These are phyloP conservation scores for Rubus idaeus DNA, from an alignment of 306 rosid genomes.

Conservation along the genomic window DNA sequence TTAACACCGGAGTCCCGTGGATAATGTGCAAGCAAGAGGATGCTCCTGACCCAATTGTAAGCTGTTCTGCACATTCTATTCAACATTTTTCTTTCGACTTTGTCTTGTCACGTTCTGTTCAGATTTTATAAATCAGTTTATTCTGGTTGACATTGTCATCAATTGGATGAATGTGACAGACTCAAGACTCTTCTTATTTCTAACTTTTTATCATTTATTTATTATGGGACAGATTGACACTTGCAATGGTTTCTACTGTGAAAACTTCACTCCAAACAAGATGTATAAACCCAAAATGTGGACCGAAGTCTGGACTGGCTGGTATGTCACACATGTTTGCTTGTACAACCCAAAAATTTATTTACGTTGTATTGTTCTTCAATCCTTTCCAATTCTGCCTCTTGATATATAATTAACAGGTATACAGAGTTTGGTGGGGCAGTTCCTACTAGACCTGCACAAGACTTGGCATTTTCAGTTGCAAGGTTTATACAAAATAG, in stretches of 20 bases:
- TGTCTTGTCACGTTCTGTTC: slow-evolving; percentile 6
- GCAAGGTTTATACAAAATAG: slow-evolving; percentile 81
- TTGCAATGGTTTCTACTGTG: slow-evolving; percentile 91
- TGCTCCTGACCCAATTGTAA: slow-evolving; percentile 93
- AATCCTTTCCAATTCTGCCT: neutral
- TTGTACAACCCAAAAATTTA: neutral
- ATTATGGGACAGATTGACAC: slow-evolving; percentile 63
- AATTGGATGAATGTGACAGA: neutral
- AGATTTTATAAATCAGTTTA: neutral
- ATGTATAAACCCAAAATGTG: slow-evolving; percentile 83
- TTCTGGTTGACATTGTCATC: neutral
- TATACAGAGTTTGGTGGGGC: slow-evolving; percentile 87
- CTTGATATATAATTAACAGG: slow-evolving; percentile 38
- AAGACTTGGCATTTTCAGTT: slow-evolving; percentile 80
- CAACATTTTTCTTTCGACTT: neutral
- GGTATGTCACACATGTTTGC: slow-evolving; percentile 49
- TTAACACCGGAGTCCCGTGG: slow-evolving; percentile 92
- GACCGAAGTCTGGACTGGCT: slow-evolving; percentile 95
- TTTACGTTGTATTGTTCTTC: neutral
- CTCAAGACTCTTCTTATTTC: neutral
- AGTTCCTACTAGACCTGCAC: slow-evolving; percentile 76
- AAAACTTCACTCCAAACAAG: slow-evolving; percentile 72
- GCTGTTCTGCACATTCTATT: slow-evolving; percentile 7
- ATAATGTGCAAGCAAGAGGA: slow-evolving; percentile 98
- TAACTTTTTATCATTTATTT: slow-evolving; percentile 7